Percentiles rank a stretch among this genome's conserved stretches.
These are phyloP conservation scores for Rhytidhysteron rufulum DNA, from an alignment of 2,329 filamentous ascomycete genomes.

Conservation along the genomic window DNA sequence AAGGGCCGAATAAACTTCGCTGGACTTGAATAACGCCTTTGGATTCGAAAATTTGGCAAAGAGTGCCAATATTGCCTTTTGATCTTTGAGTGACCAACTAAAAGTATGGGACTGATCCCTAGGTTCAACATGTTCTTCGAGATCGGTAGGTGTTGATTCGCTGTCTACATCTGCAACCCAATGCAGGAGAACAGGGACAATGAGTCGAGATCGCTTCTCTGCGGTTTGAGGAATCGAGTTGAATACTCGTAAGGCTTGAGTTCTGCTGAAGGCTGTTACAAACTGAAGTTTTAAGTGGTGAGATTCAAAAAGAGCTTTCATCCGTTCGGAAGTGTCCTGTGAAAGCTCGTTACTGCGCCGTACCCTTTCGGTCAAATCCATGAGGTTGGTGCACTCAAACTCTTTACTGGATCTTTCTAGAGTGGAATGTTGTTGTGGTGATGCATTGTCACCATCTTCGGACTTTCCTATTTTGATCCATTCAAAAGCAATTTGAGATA, in stretches of 20 bases:
- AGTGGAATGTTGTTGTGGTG: background rate
- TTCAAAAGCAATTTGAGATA: constrained; percentile 69
- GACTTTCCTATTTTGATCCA: constrained; percentile 64
- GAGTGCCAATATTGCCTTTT: constrained; percentile 75
- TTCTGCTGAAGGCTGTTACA: constrained; percentile 58
- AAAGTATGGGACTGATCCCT: constrained; percentile 12
- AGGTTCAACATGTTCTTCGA: constrained; percentile 14
- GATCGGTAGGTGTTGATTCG: constrained; percentile 7
- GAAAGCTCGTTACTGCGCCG: constrained; percentile 26
- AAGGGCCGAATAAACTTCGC: constrained; percentile 72
- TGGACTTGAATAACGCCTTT: constrained; percentile 71
- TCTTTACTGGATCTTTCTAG: constrained; percentile 52
- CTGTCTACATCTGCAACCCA: constrained; percentile 55
- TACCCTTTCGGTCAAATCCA: constrained; percentile 51
- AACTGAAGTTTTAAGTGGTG: constrained; percentile 55
- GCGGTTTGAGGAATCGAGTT: constrained; percentile 69
- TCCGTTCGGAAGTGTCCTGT: constrained; percentile 30
- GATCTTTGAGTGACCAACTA: constrained; percentile 70
- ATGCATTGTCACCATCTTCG: constrained; percentile 8
- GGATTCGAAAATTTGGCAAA: constrained; percentile 87
- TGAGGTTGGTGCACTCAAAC: constrained; percentile 80
- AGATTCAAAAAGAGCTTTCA: constrained; percentile 62
- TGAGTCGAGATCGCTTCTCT: constrained; percentile 77
- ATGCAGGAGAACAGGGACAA: constrained; percentile 81
- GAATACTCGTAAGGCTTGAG: constrained; percentile 76